Evolutionary conservation across 2,329 filamentous ascomycete genomes (phyloP).

Genomic region (Fusarium denticulatum): DNA sequence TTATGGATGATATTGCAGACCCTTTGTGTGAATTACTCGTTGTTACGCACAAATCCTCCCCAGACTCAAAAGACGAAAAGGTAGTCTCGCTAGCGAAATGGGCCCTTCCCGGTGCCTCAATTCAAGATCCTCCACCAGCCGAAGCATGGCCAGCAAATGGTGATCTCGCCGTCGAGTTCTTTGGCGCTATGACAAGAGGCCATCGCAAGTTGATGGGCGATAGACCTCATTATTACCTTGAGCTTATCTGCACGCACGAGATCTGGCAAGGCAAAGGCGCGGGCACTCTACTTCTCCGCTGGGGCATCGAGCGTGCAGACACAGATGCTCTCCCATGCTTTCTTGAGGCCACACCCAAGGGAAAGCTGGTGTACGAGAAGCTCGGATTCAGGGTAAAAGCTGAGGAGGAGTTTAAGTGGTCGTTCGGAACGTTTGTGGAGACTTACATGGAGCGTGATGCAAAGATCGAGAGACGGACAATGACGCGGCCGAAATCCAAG

Average conservation of each 20-base stretch:
- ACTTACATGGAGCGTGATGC: slow-evolving; percentile 50
- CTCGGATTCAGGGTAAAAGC: slow-evolving; percentile 57
- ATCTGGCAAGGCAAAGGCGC: slow-evolving; percentile 58
- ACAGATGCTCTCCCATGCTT: slow-evolving; percentile 55
- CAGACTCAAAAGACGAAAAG: slow-evolving; percentile 25
- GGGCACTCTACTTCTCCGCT: slow-evolving; percentile 55
- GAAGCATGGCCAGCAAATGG: slow-evolving; percentile 54
- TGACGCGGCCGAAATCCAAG: slow-evolving; percentile 16
- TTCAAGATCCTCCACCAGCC: slow-evolving; percentile 39
- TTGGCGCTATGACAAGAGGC: slow-evolving; percentile 48
- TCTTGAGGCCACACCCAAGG: slow-evolving; percentile 61
- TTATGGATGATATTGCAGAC: slow-evolving; percentile 53
- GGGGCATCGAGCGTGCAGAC: slow-evolving; percentile 60
- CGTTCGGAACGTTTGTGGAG: slow-evolving; percentile 47
- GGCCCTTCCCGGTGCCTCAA: slow-evolving; percentile 47
- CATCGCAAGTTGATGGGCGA: slow-evolving; percentile 52
- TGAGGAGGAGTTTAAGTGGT: slow-evolving; percentile 46
- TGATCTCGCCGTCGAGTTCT: slow-evolving; percentile 54
- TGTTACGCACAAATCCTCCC: slow-evolving; percentile 46
- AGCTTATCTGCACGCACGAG: slow-evolving; percentile 56
- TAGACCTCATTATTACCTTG: slow-evolving; percentile 60
- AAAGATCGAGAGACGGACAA: slow-evolving; percentile 13
- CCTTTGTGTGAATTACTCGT: slow-evolving; percentile 53
- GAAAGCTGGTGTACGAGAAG: slow-evolving; percentile 58
- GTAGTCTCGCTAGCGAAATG: slow-evolving; percentile 61